Evolutionary conservation across 306 rosid genomes (phyloP), one percentile per base, ranked within the genome.

Genomic region (Cucurbita moschata): DNA sequence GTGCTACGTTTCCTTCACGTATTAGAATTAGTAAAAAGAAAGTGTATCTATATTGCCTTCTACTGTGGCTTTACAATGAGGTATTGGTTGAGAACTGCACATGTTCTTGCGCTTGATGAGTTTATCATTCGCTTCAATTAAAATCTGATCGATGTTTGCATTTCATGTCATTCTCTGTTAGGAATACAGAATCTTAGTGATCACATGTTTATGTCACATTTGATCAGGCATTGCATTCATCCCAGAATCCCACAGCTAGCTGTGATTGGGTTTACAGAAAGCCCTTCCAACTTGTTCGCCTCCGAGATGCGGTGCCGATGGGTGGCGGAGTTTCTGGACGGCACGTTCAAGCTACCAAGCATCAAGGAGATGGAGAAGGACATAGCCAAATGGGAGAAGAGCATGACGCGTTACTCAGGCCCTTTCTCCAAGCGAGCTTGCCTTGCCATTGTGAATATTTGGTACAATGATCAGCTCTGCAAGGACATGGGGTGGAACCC

Each of bases 401-500:
- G 23, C 72, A 58, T 77, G 79, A 80, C 73, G 71, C 43, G 8
- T 56, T 84, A 82, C 71, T 74, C 90, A 0, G 83, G 79, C 18
- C 49, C 76, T 42, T 61, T 86, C 85, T 80, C 73, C 73, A 77
- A 85, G 18, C 83, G 91, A 77, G 83, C 86, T 4, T 78, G 91
- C 78, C 59, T 87, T 7, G 83, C 68, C 47, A 79, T 81, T 4
- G 60, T 90, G 56, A 88, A 87, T 46, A 73, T 80, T 18, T 87
- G 91, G 89, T 80, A 83, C 54, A 81, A 77, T 53, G 90, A 88
- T 55, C 92, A 84, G 52, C 37, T 87, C 0, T 90, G 96, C 85
- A 86, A 79, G 52, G 93, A 87, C 85, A 90, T 87, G 89, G 80
- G 85, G 13, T 87, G 87, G 92, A 90, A 80, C 56, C 91, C 79